Base-by-base conservation (phyloP, 2,329 filamentous ascomycete species). In the Aspergillus texensis region DNA sequence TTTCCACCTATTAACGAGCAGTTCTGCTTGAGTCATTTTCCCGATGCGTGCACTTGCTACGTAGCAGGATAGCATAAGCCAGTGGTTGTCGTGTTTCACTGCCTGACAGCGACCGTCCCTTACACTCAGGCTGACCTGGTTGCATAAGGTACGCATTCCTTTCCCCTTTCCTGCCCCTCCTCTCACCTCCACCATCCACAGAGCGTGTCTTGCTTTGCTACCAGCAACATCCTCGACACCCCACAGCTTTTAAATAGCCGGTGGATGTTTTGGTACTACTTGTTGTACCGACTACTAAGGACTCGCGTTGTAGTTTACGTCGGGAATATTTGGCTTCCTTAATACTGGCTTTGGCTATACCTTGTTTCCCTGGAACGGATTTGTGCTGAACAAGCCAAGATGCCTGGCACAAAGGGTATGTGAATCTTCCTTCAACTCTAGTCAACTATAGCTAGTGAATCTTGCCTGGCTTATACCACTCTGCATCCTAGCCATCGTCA, bases 401-500 rank as follows among this genome's bases (percentile, higher is more conserved):
- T 75, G 73, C 61, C 68, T 58, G 67, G 67, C 45, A 60, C 53
- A 62, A 66, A 65, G 64, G 73, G 74, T 75, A 68, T 60, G 68
- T 66, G 26, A 11, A 36, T 39, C 5, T 26, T 8, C 28, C 11
- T 28, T 34, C 30, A 26, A 32, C 43, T 12, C 28, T 56, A 30
- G 12, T 30, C 30, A 11, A 39, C 11, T n/a, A 48, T 21, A 26
- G 16, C 43, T 52, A 19, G 28, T 24, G 41, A 11, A 58, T 57
- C 19, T 58, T 52, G 56, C 11, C 36, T 55, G 52, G 43, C 59
- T 67, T 39, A 70, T 59, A 26, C 24, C 52, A 41, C 26, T 56
- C 21, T 61, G 28, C 64, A 28, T 9, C 58, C 36, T 63, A 81
- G 79, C 72, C 45, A 67, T 72, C 57, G 65, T 81, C 32, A 73